Conservation (phyloP, 352 stramenopile genomes). For the Pythium volutum region DNA sequence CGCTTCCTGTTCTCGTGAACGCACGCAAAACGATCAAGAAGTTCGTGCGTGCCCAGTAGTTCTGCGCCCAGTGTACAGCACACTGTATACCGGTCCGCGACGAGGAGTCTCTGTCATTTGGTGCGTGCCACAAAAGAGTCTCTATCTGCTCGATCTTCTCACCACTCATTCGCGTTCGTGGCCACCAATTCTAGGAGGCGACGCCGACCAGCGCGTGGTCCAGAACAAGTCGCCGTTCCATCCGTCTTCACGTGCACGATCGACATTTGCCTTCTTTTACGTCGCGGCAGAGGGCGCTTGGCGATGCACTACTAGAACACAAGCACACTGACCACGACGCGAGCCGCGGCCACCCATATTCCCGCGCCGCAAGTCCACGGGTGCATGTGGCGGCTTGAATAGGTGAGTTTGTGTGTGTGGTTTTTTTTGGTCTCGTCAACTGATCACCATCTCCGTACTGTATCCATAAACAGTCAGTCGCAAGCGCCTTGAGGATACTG, state of each 20-base stretch:
- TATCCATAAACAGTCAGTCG: too few species aligned
- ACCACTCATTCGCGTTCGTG: too few species aligned
- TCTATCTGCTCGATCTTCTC: too few species aligned
- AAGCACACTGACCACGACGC: conserved; percentile 75
- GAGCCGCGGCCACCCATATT: conserved; percentile 31
- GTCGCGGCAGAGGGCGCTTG: conserved; percentile 77
- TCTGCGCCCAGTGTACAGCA: conserved; percentile 50
- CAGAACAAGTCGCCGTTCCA: conserved; percentile 34
- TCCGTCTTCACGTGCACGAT: conserved; percentile 58
- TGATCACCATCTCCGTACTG: background rate
- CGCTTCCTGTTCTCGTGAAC: background rate
- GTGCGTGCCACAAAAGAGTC: conserved; percentile 25
- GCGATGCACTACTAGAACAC: conserved; percentile 62
- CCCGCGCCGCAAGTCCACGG: conserved; percentile 52
- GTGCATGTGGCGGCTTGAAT: conserved; percentile 58
- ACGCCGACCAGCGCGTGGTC: conserved; percentile 31
- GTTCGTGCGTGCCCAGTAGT: conserved; percentile 63
- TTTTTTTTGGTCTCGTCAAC: background rate
- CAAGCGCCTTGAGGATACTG: too few species aligned
- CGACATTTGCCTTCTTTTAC: conserved; percentile 62
- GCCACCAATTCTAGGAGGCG: conserved; percentile 74
- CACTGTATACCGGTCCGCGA: conserved; percentile 76
- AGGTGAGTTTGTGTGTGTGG: conserved; percentile 37
- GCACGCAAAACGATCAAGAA: conserved; percentile 13
- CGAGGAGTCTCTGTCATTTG: conserved; percentile 75